Evolutionary conservation across 225 moss, liverwort and hornwort species (phyloP).

Genomic region (Pleurozium schreberi): DNA sequence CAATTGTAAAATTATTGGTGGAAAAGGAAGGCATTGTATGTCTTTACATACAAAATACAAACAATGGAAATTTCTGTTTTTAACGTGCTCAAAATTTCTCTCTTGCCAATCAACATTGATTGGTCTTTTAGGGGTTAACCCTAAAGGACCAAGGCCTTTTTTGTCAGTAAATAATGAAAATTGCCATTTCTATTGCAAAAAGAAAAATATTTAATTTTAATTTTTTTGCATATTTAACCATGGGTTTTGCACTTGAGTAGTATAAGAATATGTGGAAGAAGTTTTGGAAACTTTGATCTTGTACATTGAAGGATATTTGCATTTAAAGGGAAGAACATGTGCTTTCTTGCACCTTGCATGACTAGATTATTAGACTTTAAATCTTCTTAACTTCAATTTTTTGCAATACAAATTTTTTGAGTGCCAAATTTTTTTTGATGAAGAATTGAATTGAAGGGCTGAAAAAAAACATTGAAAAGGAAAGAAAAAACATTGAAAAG

Average conservation of each 20-base stretch:
- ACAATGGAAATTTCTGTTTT: no score
- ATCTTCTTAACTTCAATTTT: neutral
- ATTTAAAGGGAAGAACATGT: neutral
- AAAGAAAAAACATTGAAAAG: no score
- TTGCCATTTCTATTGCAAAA: no score
- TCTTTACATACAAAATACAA: no score
- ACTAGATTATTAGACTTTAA: neutral
- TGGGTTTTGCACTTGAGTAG: neutral
- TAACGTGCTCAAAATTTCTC: no score
- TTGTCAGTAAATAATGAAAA: neutral
- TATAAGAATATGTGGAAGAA: neutral
- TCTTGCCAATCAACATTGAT: no score
- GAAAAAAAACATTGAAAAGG: rapidly evolving
- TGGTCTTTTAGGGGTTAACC: no score
- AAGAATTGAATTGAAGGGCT: rapidly evolving
- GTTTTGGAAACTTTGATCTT: no score
- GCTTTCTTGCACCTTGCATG: neutral
- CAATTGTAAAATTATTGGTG: no score
- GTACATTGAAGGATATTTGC: neutral
- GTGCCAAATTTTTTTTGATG: neutral
- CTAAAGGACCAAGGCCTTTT: neutral
- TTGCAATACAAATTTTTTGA: neutral
- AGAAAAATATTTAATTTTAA: no score
- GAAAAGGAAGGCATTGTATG: no score
- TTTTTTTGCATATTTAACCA: neutral